Evolutionary conservation across 768 basidiomycete genomes (phyloP).

Genomic region (Boletus eberwhitei): DNA sequence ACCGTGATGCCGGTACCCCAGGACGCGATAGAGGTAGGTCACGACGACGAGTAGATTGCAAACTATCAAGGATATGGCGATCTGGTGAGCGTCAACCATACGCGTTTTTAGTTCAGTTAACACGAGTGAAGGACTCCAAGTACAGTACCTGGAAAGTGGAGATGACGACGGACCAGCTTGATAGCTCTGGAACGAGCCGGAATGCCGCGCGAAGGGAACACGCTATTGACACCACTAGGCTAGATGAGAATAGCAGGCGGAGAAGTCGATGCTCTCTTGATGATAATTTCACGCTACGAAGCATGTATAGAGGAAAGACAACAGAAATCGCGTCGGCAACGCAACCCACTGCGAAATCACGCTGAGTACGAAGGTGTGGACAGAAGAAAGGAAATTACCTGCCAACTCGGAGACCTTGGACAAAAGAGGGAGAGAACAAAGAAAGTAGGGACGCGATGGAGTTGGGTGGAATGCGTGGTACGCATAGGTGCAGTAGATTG

Average conservation of each 20-base stretch:
- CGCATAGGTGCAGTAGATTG: neutral
- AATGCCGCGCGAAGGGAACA: neutral
- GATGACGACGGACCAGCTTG: neutral
- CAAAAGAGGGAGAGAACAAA: neutral
- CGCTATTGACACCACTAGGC: neutral
- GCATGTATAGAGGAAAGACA: slow-evolving; percentile 7
- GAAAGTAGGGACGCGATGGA: neutral
- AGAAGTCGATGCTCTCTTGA: slow-evolving; percentile 5
- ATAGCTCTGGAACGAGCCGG: neutral
- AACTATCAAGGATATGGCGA: slow-evolving; percentile 12
- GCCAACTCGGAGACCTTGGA: slow-evolving; percentile 1
- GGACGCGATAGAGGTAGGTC: slow-evolving; percentile 25
- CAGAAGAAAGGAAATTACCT: neutral
- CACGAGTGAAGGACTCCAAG: too few species aligned
- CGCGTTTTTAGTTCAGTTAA: neutral
- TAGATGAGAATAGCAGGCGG: slow-evolving; percentile 7
- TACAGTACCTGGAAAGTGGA: slow-evolving; percentile 9
- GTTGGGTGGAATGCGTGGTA: neutral
- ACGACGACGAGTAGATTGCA: slow-evolving; percentile 25
- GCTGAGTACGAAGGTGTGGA: neutral
- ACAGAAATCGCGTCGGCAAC: neutral
- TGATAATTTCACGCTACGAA: neutral
- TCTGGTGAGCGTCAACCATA: slow-evolving; percentile 3
- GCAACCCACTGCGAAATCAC: neutral
- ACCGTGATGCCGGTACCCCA: neutral